Evolutionary conservation across 2,329 filamentous ascomycete species (phyloP).

Genomic region (Colletotrichum sp.): DNA sequence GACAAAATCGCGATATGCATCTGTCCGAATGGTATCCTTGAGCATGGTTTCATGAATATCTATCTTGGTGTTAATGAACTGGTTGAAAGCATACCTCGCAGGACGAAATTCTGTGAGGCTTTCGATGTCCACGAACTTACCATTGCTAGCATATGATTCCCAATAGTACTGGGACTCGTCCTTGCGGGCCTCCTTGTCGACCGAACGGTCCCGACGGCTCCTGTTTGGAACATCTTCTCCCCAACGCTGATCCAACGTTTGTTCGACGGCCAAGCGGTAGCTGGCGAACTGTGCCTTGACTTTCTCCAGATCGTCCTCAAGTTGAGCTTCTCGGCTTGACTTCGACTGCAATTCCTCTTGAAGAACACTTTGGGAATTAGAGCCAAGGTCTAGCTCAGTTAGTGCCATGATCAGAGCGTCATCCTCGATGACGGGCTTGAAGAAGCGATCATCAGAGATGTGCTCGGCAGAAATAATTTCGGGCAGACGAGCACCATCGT

Average conservation of each 20-base stretch:
- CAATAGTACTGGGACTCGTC: constrained; percentile 55
- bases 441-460: constrained; percentile 79
- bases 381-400: constrained; percentile 71
- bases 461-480: constrained; percentile 64
- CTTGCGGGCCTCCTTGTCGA: constrained; percentile 23
- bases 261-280: constrained; percentile 69
- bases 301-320: constrained; percentile 66
- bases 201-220: constrained; percentile 24
- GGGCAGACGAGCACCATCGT: constrained; percentile 51
- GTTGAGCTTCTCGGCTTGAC: constrained; percentile 55
- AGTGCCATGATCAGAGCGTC: constrained; percentile 88
- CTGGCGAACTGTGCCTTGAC: constrained; percentile 67
- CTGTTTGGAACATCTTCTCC: constrained; percentile 54
- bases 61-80: constrained; percentile 32
- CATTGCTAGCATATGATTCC: constrained; percentile 67
- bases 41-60: constrained; percentile 97
- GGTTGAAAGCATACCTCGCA: not conserved
- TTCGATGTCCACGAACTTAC: constrained; percentile 42
- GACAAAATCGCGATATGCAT: constrained; percentile 93
- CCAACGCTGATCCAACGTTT: constrained; percentile 71
- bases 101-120: not conserved
- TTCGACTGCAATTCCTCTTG: constrained; percentile 38
- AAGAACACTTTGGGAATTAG: constrained; percentile 32
- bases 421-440: constrained; percentile 86
- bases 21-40: constrained; percentile 86